Conservation (phyloP, 805 yeast genomes). For the Debaryomyces maramus region DNA sequence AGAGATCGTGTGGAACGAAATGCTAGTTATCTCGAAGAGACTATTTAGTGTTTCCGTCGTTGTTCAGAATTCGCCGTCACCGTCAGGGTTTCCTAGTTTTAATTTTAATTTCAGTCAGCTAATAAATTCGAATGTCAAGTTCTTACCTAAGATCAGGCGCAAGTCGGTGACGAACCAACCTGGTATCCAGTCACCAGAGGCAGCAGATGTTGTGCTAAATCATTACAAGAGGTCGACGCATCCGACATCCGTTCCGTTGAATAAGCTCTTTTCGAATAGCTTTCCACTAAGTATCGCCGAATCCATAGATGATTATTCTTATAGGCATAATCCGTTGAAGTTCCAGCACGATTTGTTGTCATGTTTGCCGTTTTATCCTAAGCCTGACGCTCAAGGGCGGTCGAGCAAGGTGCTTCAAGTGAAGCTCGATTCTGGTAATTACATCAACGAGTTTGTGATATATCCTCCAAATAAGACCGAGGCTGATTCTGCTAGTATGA, state of each 20-base stretch:
- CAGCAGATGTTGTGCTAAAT: neutral
- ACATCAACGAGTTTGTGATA: constrained; percentile 43
- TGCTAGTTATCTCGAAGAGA: neutral
- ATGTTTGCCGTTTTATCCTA: constrained; percentile 48
- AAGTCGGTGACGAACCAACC: neutral
- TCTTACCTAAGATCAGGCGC: neutral
- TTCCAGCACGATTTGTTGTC: constrained; percentile 49
- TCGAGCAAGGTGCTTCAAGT: constrained; percentile 34
- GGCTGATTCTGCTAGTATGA: constrained; percentile 14
- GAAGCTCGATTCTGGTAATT: constrained; percentile 21
- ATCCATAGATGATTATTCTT: constrained; percentile 52
- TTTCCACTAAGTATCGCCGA: constrained; percentile 59
- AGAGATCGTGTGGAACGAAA: neutral
- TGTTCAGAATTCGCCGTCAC: neutral
- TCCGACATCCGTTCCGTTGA: constrained; percentile 66
- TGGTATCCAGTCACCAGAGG: neutral
- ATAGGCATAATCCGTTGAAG: constrained; percentile 35
- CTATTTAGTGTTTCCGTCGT: neutral
- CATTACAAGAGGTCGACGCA: constrained; percentile 55
- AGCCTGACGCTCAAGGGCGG: constrained; percentile 27
- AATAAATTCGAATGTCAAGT: neutral
- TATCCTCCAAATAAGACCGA: constrained; percentile 27
- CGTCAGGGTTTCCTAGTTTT: neutral
- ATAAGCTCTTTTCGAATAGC: constrained; percentile 49
- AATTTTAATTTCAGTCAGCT: neutral